Conservation (phyloP, 139 green algal species). For the Diplosphaera chodatii region DNA sequence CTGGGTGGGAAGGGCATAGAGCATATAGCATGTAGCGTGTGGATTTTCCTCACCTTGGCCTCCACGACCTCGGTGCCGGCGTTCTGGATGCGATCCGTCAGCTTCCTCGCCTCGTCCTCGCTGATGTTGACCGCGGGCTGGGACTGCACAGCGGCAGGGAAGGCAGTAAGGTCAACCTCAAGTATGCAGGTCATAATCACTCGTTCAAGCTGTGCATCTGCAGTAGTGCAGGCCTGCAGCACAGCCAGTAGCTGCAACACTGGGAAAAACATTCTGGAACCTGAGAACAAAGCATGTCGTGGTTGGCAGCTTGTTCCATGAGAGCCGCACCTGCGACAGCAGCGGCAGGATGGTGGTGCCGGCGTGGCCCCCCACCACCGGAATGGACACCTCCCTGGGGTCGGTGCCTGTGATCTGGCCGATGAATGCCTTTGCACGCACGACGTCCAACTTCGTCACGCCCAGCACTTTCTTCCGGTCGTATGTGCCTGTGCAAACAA, state of each 20-base stretch:
- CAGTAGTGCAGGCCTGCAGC: too few species aligned
- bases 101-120: constrained; percentile 40
- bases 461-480: constrained; percentile 85
- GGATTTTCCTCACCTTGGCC: constrained; percentile 48
- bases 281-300: too few species aligned
- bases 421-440: constrained; percentile 90
- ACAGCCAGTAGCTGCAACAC: too few species aligned
- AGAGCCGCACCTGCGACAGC: constrained; percentile 62
- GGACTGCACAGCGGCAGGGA: too few species aligned
- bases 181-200: too few species aligned
- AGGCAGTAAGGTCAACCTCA: too few species aligned
- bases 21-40: too few species aligned
- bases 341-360: constrained; percentile 92
- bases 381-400: constrained; percentile 74
- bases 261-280: too few species aligned
- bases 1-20: too few species aligned
- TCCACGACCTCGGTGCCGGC: constrained; percentile 97
- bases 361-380: constrained; percentile 92
- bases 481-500: constrained; percentile 53
- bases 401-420: constrained; percentile 51
- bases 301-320: too few species aligned
- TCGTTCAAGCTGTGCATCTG: too few species aligned
- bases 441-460: constrained; percentile 93
- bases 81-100: constrained; percentile 88
- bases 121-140: constrained; percentile 76